phyloP scores from a whole-genome alignment of 441 rosid species.

The Jatropha podagrica region DNA sequence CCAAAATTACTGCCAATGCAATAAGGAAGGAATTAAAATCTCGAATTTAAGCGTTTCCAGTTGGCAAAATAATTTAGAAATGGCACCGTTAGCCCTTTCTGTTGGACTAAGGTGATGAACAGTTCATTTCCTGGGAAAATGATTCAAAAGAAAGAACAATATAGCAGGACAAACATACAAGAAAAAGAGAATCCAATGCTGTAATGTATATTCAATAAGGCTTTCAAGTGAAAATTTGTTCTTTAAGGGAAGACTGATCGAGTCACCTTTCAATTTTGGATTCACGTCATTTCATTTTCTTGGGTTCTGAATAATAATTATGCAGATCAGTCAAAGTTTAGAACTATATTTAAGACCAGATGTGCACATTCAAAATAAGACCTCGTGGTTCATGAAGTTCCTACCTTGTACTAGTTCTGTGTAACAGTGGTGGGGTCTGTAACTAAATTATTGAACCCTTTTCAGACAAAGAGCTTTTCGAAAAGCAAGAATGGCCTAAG shows the following conservation, averaged over 20 bases:
- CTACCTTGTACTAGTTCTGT: not conserved
- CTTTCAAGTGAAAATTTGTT: not conserved
- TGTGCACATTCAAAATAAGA: not conserved
- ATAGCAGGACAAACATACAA: not conserved
- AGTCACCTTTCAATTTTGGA: not conserved
- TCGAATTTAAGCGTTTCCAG: not conserved
- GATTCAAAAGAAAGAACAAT: not conserved
- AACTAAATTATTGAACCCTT: constrained; percentile 32
- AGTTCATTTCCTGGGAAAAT: constrained; percentile 5
- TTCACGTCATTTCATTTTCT: not conserved
- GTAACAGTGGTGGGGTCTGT: constrained; percentile 30
- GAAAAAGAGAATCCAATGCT: constrained; percentile 11
- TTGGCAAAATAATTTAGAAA: not conserved
- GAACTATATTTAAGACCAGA: constrained; percentile 8
- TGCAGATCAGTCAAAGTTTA: not conserved
- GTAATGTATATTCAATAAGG: not conserved
- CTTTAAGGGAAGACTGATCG: not conserved
- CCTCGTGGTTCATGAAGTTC: too few species aligned
- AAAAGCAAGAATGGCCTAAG: constrained; percentile 37
- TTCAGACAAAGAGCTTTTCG: constrained; percentile 23
- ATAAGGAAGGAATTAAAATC: not conserved
- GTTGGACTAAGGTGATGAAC: not conserved
- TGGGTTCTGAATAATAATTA: not conserved
- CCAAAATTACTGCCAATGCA: not conserved
- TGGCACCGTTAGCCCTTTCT: not conserved